phyloP scores from a whole-genome alignment of 306 rosid species.

The Inga oerstediana region DNA sequence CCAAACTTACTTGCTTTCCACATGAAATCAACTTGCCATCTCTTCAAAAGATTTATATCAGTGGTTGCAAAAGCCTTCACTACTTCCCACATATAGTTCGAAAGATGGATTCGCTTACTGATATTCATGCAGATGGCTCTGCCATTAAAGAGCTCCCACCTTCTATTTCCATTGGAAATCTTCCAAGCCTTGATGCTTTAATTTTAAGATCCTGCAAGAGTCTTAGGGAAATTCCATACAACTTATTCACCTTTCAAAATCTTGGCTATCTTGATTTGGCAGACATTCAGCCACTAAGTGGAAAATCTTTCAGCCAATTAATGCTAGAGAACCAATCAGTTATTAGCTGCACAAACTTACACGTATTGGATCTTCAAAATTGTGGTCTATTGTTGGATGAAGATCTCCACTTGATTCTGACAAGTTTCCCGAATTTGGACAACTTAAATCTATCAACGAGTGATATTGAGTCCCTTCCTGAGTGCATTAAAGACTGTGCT shows the following conservation, averaged over 20 bases:
- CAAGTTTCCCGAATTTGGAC: no score
- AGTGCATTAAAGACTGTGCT: background rate
- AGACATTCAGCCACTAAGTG: background rate
- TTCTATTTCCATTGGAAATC: background rate
- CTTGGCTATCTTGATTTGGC: background rate
- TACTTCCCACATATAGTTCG: background rate
- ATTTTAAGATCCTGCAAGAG: background rate
- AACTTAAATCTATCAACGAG: background rate
- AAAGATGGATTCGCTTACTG: background rate
- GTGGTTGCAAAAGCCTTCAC: background rate
- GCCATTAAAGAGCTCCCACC: background rate
- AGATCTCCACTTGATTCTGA: background rate
- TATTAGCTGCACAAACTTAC: background rate
- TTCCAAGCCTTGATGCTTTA: background rate
- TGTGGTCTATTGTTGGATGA: background rate
- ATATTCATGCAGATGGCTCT: background rate
- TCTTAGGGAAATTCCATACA: background rate
- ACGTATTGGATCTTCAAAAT: background rate
- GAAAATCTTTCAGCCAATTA: no score
- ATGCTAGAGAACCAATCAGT: background rate
- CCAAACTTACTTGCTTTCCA: background rate
- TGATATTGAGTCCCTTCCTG: background rate
- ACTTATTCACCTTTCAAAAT: background rate
- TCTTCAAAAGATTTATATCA: background rate
- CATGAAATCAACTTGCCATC: background rate